Conservation (phyloP, 768 basidiomycete genomes). For the Trametes punicea region DNA sequence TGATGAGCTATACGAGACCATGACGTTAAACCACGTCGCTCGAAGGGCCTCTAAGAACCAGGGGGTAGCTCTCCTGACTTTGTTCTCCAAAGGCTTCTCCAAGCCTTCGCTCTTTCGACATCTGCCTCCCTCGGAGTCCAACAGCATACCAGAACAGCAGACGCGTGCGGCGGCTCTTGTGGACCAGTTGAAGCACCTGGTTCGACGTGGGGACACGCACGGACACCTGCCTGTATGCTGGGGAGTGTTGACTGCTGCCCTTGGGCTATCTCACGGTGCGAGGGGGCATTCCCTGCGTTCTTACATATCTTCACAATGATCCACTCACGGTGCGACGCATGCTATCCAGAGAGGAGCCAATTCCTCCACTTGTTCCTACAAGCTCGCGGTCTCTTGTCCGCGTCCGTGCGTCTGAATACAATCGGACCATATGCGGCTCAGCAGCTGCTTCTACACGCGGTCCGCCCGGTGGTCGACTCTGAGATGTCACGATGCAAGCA, state of each 20-base stretch:
- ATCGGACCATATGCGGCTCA: conserved; percentile 93
- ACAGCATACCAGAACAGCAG: conserved; percentile 26
- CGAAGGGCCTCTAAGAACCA: conserved; percentile 86
- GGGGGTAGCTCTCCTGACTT: conserved; percentile 86
- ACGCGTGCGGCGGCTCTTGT: conserved; percentile 40
- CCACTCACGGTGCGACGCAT: not conserved
- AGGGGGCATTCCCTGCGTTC: conserved; percentile 6
- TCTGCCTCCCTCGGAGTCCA: not conserved
- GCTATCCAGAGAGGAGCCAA: conserved; percentile 64
- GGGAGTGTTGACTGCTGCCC: conserved; percentile 77
- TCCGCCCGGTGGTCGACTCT: conserved; percentile 61
- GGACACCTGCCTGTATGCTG: conserved; percentile 93
- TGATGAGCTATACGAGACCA: conserved; percentile 77
- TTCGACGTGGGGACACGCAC: conserved; percentile 58
- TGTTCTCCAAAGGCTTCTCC: conserved; percentile 81
- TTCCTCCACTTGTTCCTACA: conserved; percentile 93
- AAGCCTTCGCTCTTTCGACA: conserved; percentile 38
- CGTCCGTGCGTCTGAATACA: conserved; percentile 86
- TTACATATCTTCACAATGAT: not conserved
- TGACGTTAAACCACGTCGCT: conserved; percentile 88
- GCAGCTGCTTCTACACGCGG: conserved; percentile 73
- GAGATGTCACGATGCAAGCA: conserved; percentile 45
- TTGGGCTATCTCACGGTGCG: conserved; percentile 71
- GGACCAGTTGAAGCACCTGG: conserved; percentile 63
- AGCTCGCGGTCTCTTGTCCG: conserved; percentile 84